Conservation (phyloP, 2,329 filamentous ascomycete genomes). For the Anthostomella pinea region DNA sequence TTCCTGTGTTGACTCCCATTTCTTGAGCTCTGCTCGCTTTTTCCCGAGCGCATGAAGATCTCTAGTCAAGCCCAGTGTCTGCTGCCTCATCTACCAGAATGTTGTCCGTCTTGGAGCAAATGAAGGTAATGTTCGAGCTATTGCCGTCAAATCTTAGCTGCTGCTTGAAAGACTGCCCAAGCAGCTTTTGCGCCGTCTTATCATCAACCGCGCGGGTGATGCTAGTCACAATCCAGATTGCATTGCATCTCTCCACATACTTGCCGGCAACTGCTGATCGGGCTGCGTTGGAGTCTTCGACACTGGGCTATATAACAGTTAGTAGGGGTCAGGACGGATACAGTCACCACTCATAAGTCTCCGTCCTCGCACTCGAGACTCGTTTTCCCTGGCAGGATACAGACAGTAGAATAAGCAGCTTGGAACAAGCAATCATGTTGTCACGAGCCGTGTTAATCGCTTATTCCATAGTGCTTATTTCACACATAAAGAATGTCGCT, state of each 20-base stretch:
- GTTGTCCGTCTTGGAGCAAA: constrained; percentile 37
- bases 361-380: no score
- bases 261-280: constrained; percentile 53
- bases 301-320: constrained; percentile 42
- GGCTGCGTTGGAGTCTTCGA: constrained; percentile 59
- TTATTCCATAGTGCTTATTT: no score
- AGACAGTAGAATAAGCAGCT: no score
- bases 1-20: constrained; percentile 43
- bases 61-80: constrained; percentile 33
- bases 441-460: no score
- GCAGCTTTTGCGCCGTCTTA: constrained; percentile 53
- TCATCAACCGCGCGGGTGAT: constrained; percentile 59
- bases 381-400: no score
- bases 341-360: no score
- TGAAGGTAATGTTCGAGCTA: constrained; percentile 52
- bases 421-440: no score
- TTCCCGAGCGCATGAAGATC: constrained; percentile 37
- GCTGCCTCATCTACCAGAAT: constrained; percentile 57
- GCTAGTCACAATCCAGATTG: constrained; percentile 56
- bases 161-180: constrained; percentile 53
- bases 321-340: no score
- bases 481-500: no score
- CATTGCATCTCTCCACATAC: constrained; percentile 60
- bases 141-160: constrained; percentile 57
- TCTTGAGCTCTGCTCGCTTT: constrained; percentile 55